Conservation (phyloP, 345 rosid species). For the Streptanthus diversifolius region DNA sequence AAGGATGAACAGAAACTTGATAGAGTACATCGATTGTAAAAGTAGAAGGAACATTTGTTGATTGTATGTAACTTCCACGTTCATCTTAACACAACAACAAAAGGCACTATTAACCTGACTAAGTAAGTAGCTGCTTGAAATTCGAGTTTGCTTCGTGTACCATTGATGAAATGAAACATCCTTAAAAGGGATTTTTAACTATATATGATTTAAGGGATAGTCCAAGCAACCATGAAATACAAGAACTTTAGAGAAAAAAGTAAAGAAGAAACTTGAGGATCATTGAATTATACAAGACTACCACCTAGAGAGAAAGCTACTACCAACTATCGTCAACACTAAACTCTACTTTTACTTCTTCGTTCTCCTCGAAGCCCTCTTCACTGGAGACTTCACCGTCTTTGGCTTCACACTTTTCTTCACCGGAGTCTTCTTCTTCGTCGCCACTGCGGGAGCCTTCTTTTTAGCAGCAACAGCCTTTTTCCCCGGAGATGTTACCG, state of each 20-base stretch:
- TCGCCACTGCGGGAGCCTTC: constrained; percentile 35
- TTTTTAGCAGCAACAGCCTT: constrained; percentile 38
- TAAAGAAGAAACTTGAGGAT: background rate
- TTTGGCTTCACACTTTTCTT: constrained; percentile 53
- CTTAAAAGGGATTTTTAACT: background rate
- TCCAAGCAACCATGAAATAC: constrained; percentile 11
- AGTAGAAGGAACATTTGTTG: background rate
- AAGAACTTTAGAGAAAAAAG: background rate
- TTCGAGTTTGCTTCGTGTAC: background rate
- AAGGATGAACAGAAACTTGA: background rate
- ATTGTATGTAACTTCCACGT: background rate
- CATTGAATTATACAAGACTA: constrained; percentile 32
- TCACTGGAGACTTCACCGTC: constrained; percentile 60
- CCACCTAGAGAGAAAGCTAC: constrained; percentile 17
- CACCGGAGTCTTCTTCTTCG: constrained; percentile 55
- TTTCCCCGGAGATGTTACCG: constrained; percentile 57
- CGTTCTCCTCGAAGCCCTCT: constrained; percentile 39
- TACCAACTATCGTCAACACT: background rate
- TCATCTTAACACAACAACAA: background rate
- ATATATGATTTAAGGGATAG: constrained; percentile 11
- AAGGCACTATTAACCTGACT: background rate
- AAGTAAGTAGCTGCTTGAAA: background rate
- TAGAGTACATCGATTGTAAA: background rate
- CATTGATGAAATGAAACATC: background rate
- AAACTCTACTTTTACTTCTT: constrained; percentile 35